phyloP scores from a whole-genome alignment of 2,329 filamentous ascomycete genomes.

The Aureobasidium sp. region DNA sequence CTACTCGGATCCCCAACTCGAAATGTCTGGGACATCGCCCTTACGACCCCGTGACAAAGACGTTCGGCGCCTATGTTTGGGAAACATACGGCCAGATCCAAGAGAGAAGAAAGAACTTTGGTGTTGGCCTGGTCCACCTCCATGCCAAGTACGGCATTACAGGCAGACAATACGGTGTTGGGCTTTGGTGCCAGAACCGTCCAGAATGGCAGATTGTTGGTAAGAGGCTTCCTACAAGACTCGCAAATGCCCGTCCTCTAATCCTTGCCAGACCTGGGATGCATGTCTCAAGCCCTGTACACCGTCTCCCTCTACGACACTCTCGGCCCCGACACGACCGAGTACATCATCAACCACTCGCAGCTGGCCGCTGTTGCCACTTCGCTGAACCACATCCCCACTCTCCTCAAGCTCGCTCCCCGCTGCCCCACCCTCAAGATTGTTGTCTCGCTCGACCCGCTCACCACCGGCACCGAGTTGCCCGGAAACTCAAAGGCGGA shows the following conservation, averaged over 20 bases:
- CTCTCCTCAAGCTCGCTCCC: conserved; percentile 72
- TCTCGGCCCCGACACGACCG: conserved; percentile 79
- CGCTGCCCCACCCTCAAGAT: conserved; percentile 74
- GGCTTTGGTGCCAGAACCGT: conserved; percentile 80
- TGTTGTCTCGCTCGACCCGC: conserved; percentile 77
- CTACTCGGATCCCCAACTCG: conserved; percentile 55
- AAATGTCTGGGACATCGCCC: conserved; percentile 73
- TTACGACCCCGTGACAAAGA: conserved; percentile 68
- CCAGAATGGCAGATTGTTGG: conserved; percentile 83
- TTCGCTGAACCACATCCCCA: conserved; percentile 72
- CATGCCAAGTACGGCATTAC: conserved; percentile 65
- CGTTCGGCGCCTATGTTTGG: conserved; percentile 75
- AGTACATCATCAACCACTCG: conserved; percentile 93
- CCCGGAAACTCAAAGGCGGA: conserved; percentile 71
- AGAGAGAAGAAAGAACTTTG: conserved; percentile 72
- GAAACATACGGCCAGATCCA: conserved; percentile 74
- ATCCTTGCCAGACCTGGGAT: conserved; percentile 61
- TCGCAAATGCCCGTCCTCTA: neutral
- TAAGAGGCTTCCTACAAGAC: conserved; percentile 26
- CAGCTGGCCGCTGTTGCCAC: conserved; percentile 67
- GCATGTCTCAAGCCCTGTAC: conserved; percentile 79
- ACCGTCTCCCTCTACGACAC: conserved; percentile 96
- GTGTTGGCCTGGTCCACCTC: conserved; percentile 75
- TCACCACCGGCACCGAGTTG: conserved; percentile 67
- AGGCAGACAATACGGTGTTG: conserved; percentile 63